Evolutionary conservation across 1,284 basidiomycete genomes (phyloP).

Genomic region (Puccinia brachypodii): DNA sequence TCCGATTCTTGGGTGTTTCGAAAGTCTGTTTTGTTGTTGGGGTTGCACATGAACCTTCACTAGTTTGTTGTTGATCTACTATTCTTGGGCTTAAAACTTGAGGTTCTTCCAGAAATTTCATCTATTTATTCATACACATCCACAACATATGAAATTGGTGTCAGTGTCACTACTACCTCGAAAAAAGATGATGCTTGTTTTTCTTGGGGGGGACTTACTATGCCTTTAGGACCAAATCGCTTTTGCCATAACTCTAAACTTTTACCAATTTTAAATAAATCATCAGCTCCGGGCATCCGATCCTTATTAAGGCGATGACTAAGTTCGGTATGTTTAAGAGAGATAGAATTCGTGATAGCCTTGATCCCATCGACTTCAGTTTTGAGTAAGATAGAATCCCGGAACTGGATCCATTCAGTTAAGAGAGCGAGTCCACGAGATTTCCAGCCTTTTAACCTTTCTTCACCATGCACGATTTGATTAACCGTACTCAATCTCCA

Average conservation of each 20-base stretch:
- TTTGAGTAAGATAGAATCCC: slow-evolving; percentile 69
- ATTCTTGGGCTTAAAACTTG: slow-evolving; percentile 6
- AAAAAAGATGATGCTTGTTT: slow-evolving; percentile 58
- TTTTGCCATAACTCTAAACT: slow-evolving; percentile 77
- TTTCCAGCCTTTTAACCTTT: slow-evolving; percentile 76
- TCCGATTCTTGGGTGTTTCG: slow-evolving; percentile 1
- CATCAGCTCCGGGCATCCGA: slow-evolving; percentile 58
- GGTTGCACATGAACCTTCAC: not conserved
- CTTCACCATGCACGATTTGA: slow-evolving; percentile 90
- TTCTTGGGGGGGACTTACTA: slow-evolving; percentile 66
- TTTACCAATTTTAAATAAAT: slow-evolving; percentile 67
- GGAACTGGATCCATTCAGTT: slow-evolving; percentile 73
- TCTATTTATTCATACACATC: slow-evolving; percentile 50
- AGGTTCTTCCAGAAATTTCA: slow-evolving; percentile 39
- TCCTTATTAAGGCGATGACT: slow-evolving; percentile 2
- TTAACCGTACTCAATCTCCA: slow-evolving; percentile 92
- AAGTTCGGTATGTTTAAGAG: not conserved
- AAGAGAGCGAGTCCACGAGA: slow-evolving; percentile 82
- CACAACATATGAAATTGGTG: slow-evolving; percentile 65
- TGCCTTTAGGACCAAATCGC: slow-evolving; percentile 71
- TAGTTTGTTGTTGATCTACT: not conserved
- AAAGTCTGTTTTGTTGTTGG: not conserved
- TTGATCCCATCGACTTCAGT: slow-evolving; percentile 87
- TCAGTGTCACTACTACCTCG: too few relatives aligned
- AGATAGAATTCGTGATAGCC: slow-evolving; percentile 64